A percentile compares a stretch with the other conserved stretches of the same genome.
Evolutionary conservation across 2,329 filamentous ascomycete species (phyloP).

Genomic region (Penicillium fuscoglaucum): DNA sequence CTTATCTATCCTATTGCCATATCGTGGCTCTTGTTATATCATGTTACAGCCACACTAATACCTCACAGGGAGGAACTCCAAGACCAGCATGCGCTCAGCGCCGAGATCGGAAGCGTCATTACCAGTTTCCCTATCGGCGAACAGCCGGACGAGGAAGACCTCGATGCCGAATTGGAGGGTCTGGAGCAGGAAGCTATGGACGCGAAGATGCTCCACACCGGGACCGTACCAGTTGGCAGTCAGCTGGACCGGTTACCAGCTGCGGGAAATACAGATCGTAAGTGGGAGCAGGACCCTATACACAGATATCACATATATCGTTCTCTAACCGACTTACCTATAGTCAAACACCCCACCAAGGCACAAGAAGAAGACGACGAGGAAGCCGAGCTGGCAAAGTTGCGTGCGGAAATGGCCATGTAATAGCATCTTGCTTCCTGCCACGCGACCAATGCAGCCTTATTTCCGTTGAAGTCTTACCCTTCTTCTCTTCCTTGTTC

Average conservation of each 20-base stretch:
- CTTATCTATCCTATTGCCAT: background rate
- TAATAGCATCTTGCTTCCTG: conserved; percentile 42
- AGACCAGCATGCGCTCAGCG: conserved; percentile 88
- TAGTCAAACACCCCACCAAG: conserved; percentile 51
- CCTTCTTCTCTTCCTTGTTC: conserved; percentile 9
- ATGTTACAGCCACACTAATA: conserved; percentile 5
- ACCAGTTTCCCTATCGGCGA: conserved; percentile 68
- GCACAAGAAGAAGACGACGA: conserved; percentile 82
- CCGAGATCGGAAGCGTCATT: conserved; percentile 88
- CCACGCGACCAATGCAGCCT: conserved; percentile 9
- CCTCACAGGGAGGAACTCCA: conserved; percentile 75
- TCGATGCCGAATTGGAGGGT: conserved; percentile 80
- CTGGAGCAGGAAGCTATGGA: conserved; percentile 92
- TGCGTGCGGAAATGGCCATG: conserved; percentile 98
- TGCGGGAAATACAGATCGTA: conserved; percentile 73
- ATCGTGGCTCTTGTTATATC: background rate
- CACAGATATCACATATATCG: background rate
- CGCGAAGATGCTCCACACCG: conserved; percentile 88
- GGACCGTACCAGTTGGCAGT: conserved; percentile 77
- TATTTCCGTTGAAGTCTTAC: conserved; percentile 6
- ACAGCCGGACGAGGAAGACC: conserved; percentile 77
- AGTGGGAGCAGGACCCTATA: conserved; percentile 42
- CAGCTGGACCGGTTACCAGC: conserved; percentile 74
- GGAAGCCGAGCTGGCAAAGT: conserved; percentile 86
- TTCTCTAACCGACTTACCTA: conserved; percentile 10